These are phyloP conservation scores for Chlamydomonas sphaeroides DNA, from an alignment of 139 green algal species.

Conservation along the genomic window DNA sequence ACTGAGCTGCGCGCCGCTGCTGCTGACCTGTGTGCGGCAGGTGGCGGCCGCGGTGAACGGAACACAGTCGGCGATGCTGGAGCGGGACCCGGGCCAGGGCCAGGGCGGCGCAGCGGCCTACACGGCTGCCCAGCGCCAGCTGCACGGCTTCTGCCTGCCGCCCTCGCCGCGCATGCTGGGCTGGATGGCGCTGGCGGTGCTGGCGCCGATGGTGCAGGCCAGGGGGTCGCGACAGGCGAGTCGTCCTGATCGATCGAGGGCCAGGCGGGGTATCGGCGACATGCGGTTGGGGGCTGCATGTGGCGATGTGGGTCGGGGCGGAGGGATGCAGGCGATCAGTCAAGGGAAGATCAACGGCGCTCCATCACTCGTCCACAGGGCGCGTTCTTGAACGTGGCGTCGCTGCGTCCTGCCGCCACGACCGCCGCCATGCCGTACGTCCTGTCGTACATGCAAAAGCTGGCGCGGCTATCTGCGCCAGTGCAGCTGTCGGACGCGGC, in stretches of 20 bases:
- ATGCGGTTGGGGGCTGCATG: too few relatives aligned
- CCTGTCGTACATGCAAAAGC: neutral
- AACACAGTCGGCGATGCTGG: neutral
- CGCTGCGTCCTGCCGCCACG: neutral
- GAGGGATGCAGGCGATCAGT: too few relatives aligned
- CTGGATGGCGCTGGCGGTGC: neutral
- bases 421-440: conserved; percentile 18
- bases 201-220: neutral
- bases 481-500: neutral
- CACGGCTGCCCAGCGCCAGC: too few relatives aligned
- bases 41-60: neutral
- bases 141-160: conserved; percentile 4
- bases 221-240: neutral
- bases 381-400: neutral
- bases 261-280: too few relatives aligned
- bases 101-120: too few relatives aligned
- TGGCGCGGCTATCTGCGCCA: neutral
- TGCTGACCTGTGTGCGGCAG: too few relatives aligned
- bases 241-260: too few relatives aligned
- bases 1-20: too few relatives aligned
- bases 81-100: too few relatives aligned
- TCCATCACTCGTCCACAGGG: neutral
- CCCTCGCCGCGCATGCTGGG: neutral
- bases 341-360: too few relatives aligned
- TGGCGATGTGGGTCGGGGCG: too few relatives aligned